phyloP scores from a whole-genome alignment of 306 rosid species.

The Sophora flavescens region DNA sequence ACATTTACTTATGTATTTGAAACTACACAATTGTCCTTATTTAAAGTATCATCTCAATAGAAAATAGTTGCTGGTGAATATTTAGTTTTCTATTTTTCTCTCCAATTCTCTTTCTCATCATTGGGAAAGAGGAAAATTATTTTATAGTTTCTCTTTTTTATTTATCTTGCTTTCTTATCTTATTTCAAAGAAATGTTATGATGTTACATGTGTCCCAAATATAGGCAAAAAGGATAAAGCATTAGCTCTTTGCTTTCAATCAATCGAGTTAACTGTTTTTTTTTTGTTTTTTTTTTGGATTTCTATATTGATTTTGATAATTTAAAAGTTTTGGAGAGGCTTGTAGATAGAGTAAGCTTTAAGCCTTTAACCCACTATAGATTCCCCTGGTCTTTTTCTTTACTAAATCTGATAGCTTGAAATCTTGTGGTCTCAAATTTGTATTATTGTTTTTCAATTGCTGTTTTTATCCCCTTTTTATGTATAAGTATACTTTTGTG shows the following conservation, averaged over 20 bases:
- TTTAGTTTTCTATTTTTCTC: not conserved
- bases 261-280: no score
- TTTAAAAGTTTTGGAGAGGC: conserved; percentile 1
- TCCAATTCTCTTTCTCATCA: not conserved
- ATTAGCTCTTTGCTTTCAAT: not conserved
- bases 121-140: not conserved
- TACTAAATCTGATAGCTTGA: conserved; percentile 26
- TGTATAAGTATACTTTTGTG: not conserved
- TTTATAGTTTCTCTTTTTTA: not conserved
- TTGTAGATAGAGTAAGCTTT: conserved; percentile 23
- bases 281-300: not conserved
- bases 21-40: not conserved
- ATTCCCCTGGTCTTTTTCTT: not conserved
- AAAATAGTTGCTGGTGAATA: not conserved
- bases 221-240: not conserved
- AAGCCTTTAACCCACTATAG: conserved; percentile 14
- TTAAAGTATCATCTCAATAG: no score
- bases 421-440: not conserved
- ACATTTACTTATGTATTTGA: not conserved
- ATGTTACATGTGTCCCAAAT: not conserved
- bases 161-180: not conserved
- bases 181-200: not conserved
- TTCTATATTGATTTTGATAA: not conserved
- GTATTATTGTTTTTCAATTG: conserved; percentile 9
- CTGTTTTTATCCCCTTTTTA: conserved; percentile 7